phyloP scores from a whole-genome alignment of 2,329 filamentous ascomycete genomes.

The Colletotrichum tropicale region DNA sequence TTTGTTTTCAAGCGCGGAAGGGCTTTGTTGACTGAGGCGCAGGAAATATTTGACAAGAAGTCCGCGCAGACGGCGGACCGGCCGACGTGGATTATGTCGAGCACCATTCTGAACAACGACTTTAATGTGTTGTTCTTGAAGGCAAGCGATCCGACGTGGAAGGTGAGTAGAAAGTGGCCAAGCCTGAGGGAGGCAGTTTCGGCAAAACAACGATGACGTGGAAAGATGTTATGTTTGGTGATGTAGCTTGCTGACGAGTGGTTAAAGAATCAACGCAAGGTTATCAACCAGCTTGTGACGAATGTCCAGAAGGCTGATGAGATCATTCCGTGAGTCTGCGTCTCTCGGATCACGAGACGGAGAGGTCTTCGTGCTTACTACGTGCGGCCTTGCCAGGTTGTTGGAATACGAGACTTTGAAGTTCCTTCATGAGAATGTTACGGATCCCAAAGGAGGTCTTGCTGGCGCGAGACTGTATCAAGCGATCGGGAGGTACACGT shows the following conservation, averaged over 20 bases:
- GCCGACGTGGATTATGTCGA: slow-evolving; percentile 5
- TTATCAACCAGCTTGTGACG: neutral
- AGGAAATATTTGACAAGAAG: slow-evolving; percentile 1
- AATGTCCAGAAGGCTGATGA: neutral
- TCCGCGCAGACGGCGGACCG: neutral
- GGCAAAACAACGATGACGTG: accelerated
- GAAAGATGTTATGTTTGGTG: neutral
- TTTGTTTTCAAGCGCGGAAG: neutral
- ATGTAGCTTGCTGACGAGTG: accelerated
- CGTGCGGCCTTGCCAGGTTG: neutral
- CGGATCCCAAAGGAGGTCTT: accelerated
- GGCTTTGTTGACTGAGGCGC: neutral
- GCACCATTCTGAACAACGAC: neutral
- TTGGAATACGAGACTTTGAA: neutral
- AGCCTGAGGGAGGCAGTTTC: accelerated
- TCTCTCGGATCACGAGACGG: accelerated
- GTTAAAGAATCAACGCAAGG: neutral
- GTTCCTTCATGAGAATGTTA: neutral
- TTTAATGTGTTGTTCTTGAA: neutral
- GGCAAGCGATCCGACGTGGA: neutral
- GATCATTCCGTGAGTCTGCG: neutral
- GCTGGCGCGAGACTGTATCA: neutral
- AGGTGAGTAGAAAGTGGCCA: neutral
- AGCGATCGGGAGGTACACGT: neutral
- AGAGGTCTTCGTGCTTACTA: neutral